Percentiles rank a stretch among this genome's conserved stretches.
phyloP scores from a whole-genome alignment of 2,329 filamentous ascomycete species.

The Cercospora berteroae region DNA sequence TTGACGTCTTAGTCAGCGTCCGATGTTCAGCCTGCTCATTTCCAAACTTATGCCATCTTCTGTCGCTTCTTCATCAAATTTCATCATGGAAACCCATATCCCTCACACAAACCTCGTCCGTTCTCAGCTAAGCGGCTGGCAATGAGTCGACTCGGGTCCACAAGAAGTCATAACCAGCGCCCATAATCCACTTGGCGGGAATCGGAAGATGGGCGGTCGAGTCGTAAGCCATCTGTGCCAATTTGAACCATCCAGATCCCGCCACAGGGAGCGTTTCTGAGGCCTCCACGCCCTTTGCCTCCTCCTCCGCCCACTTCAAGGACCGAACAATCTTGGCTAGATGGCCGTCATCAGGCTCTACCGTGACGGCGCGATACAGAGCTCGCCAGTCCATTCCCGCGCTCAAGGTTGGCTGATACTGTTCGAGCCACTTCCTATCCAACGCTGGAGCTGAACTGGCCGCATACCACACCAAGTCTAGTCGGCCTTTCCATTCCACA shows the following conservation, averaged over 20 bases:
- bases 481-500: slow-evolving; percentile 31
- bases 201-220: not conserved
- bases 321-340: not conserved
- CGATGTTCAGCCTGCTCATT: not conserved
- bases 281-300: not conserved
- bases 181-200: not conserved
- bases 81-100: not conserved
- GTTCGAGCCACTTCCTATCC: slow-evolving; percentile 53
- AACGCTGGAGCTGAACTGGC: slow-evolving; percentile 53
- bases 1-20: not conserved
- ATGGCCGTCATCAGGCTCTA: not conserved
- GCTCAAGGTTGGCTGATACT: not conserved
- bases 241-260: not conserved
- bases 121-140: not conserved
- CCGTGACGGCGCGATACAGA: not conserved
- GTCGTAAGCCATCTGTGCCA: slow-evolving; percentile 2
- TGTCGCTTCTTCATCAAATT: not conserved
- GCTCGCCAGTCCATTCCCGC: not conserved
- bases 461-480: slow-evolving; percentile 31
- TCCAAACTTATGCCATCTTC: not conserved
- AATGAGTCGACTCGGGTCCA: not conserved
- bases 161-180: not conserved
- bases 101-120: not conserved
- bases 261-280: not conserved
- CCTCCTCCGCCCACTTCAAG: not conserved